Evolutionary conservation across 2,329 filamentous ascomycete species (phyloP).

Genomic region (Cytospora mali): DNA sequence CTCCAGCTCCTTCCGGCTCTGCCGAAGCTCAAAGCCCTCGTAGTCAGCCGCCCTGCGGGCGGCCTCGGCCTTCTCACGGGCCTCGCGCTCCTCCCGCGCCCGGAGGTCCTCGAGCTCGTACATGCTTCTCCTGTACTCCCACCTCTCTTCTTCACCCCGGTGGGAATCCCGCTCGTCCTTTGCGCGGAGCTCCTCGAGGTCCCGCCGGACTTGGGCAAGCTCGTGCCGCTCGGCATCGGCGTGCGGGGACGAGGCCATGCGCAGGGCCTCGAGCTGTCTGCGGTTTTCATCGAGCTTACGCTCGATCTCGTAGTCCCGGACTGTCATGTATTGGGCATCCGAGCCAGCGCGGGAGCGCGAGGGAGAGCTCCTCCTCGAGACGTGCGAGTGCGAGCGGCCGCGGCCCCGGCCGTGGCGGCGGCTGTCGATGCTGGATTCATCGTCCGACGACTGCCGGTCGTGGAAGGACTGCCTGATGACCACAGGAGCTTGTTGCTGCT

Average conservation of each 20-base stretch:
- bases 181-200: conserved; percentile 40
- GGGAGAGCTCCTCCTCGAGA: conserved; percentile 29
- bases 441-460: conserved; percentile 46
- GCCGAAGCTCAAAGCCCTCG: conserved; percentile 42
- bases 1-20: conserved; percentile 45
- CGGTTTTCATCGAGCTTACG: conserved; percentile 27
- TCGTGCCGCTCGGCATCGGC: conserved; percentile 38
- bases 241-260: conserved; percentile 30
- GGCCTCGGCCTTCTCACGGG: conserved; percentile 26
- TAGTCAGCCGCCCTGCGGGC: conserved; percentile 33
- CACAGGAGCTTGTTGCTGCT: conserved; percentile 46
- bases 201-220: conserved; percentile 42
- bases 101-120: conserved; percentile 49
- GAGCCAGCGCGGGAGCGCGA: conserved; percentile 35
- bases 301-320: conserved; percentile 45
- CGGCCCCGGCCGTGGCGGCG: conserved; percentile 38
- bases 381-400: conserved; percentile 40
- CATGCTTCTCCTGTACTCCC: conserved; percentile 42
- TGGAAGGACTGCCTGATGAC: conserved; percentile 60
- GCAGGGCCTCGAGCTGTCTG: conserved; percentile 27
- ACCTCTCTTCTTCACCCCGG: conserved; percentile 35
- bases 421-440: conserved; percentile 41
- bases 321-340: conserved; percentile 42
- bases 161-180: conserved; percentile 26
- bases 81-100: conserved; percentile 45